Evolutionary conservation across 495 filamentous ascomycete genomes (phyloP).

Genomic region (Lasiosphaeria hispida): DNA sequence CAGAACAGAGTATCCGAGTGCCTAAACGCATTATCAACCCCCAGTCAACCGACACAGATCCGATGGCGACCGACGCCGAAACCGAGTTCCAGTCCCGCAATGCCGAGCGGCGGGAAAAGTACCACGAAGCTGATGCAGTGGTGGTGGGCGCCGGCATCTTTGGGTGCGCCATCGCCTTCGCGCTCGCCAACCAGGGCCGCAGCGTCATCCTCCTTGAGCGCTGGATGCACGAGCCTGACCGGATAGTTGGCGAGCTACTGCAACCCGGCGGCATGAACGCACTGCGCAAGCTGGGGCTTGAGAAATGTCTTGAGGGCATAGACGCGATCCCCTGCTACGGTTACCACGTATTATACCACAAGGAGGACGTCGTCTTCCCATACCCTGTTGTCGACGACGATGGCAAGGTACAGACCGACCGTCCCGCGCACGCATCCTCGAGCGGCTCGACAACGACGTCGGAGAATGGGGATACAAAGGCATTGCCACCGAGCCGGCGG

Average conservation of each 20-base stretch:
- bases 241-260: conserved; percentile 93
- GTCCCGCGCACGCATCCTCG: neutral
- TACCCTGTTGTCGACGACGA: conserved; percentile 54
- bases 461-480: conserved; percentile 15
- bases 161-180: conserved; percentile 81
- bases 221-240: conserved; percentile 89
- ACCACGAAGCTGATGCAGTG: conserved; percentile 68
- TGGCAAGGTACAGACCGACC: conserved; percentile 22
- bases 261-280: conserved; percentile 89
- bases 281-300: conserved; percentile 74
- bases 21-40: neutral
- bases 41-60: neutral
- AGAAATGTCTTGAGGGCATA: conserved; percentile 82
- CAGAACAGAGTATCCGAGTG: no score
- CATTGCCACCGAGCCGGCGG: conserved; percentile 17
- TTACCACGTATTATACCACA: conserved; percentile 84
- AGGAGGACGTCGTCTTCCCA: conserved; percentile 71
- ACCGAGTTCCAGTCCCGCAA: conserved; percentile 25
- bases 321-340: conserved; percentile 79
- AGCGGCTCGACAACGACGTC: neutral
- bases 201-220: conserved; percentile 88
- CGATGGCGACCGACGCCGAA: neutral
- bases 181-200: conserved; percentile 78
- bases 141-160: conserved; percentile 89
- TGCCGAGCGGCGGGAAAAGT: conserved; percentile 38